phyloP scores from a whole-genome alignment of 768 basidiomycete species.

The Boletellus ananiceps region DNA sequence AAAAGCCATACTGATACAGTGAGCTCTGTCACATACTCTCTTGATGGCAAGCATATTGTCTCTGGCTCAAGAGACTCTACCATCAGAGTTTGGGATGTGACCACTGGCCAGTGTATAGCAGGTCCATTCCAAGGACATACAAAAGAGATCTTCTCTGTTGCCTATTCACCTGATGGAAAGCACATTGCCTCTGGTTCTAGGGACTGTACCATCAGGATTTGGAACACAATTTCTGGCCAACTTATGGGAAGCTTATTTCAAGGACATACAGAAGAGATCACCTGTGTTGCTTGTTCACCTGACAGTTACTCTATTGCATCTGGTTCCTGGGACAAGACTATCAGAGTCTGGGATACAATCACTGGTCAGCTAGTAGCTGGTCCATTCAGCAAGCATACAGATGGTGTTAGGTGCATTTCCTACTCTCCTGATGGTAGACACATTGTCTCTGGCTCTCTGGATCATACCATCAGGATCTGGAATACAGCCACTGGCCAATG shows the following conservation, averaged over 20 bases:
- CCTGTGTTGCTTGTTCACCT: slow-evolving; percentile 3
- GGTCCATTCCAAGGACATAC: not conserved
- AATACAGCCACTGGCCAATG: not conserved
- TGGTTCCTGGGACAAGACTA: not conserved
- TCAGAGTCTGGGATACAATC: slow-evolving; percentile 1
- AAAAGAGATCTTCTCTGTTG: not conserved
- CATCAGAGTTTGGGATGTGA: no score
- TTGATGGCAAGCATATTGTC: no score
- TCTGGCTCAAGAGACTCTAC: no score
- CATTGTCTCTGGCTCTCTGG: not conserved
- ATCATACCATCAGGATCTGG: slow-evolving; percentile 2
- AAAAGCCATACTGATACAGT: no score
- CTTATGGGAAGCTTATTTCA: not conserved
- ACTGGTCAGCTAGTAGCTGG: not conserved
- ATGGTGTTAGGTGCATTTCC: not conserved
- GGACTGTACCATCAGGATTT: not conserved
- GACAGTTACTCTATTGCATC: not conserved
- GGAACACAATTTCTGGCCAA: not conserved
- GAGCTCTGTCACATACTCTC: no score
- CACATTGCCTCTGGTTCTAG: not conserved
- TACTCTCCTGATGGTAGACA: slow-evolving; percentile 1
- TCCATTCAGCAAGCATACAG: not conserved
- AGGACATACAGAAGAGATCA: not conserved
- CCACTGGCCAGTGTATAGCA: not conserved
- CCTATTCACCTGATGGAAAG: not conserved